Conservation (phyloP, 352 stramenopile species). For the Aphanomyces invadans region DNA sequence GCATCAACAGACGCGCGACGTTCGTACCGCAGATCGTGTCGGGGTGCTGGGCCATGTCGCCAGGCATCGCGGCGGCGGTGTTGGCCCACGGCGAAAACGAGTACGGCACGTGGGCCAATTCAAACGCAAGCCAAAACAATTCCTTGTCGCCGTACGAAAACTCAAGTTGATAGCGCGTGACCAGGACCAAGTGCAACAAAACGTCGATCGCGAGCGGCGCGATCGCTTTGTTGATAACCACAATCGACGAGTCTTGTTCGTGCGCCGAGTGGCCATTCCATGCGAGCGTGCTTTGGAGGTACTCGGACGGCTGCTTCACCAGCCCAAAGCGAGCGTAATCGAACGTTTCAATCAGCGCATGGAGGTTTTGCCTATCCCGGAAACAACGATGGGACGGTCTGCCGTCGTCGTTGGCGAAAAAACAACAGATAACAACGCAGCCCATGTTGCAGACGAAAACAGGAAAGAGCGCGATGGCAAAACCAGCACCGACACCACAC, state of each 20-base stretch:
- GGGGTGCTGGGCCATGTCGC: slow-evolving; percentile 14
- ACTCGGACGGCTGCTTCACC: not conserved
- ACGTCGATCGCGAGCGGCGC: slow-evolving; percentile 12
- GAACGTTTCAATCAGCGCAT: not conserved
- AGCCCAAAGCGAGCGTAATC: slow-evolving; percentile 13
- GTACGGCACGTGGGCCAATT: slow-evolving; percentile 8
- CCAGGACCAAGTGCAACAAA: slow-evolving; percentile 8
- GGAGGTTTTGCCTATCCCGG: slow-evolving; percentile 6
- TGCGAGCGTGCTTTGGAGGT: slow-evolving; percentile 6
- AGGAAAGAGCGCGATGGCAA: too few species aligned
- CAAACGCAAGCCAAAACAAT: slow-evolving; percentile 23
- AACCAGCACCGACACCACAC: too few species aligned
- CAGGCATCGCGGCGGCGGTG: not conserved
- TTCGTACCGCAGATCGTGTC: slow-evolving; percentile 20
- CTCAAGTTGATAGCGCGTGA: slow-evolving; percentile 3
- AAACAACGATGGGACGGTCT: not conserved
- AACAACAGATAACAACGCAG: too few species aligned
- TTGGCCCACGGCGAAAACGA: slow-evolving; percentile 23
- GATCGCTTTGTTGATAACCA: slow-evolving; percentile 23
- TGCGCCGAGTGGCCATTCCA: slow-evolving; percentile 10
- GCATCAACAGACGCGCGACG: not conserved
- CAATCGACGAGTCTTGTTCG: slow-evolving; percentile 24
- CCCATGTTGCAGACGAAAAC: too few species aligned
- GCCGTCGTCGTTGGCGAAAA: too few species aligned
- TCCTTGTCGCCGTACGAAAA: slow-evolving; percentile 25